Percentiles rank a stretch among this genome's conserved stretches.
Conservation (phyloP, 129 eudicot genomes). For the Silybum marianum region DNA sequence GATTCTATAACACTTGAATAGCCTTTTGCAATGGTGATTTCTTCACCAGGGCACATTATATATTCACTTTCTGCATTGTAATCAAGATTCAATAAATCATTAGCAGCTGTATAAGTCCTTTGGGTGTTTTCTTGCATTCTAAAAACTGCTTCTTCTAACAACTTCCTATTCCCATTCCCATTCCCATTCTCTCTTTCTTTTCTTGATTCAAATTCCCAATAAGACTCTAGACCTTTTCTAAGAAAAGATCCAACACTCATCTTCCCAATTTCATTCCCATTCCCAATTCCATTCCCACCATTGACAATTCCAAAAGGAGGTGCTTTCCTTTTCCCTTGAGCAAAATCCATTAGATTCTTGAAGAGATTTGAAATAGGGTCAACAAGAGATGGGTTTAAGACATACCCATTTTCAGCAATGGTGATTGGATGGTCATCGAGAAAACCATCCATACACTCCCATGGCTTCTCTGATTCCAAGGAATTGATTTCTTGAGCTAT, state of each 20-base stretch:
- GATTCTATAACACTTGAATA: conserved; percentile 67
- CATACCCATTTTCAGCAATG: conserved; percentile 66
- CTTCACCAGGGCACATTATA: conserved; percentile 80
- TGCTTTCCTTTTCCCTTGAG: conserved; percentile 47
- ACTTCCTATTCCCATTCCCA: conserved; percentile 50
- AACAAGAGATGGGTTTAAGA: conserved; percentile 50
- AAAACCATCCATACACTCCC: conserved; percentile 92
- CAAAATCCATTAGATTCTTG: conserved; percentile 59
- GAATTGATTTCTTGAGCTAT: conserved; percentile 67
- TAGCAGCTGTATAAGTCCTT: conserved; percentile 73
- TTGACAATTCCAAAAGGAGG: conserved; percentile 19
- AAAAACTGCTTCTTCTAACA: conserved; percentile 68
- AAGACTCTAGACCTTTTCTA: conserved; percentile 52
- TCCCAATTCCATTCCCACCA: not conserved
- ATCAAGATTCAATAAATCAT: conserved; percentile 63
- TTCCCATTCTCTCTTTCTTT: conserved; percentile 17
- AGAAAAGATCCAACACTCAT: conserved; percentile 68
- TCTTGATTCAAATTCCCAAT: conserved; percentile 42
- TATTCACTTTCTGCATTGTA: conserved; percentile 80
- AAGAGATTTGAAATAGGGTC: conserved; percentile 57
- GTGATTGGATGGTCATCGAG: conserved; percentile 61
- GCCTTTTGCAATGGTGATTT: conserved; percentile 81
- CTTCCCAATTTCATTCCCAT: conserved; percentile 15
- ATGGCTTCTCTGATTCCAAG: conserved; percentile 62
- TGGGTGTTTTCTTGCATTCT: conserved; percentile 76